Evolutionary conservation across 2,329 filamentous ascomycete genomes (phyloP).

Genomic region (Pseudophaeomoniella oleicola): DNA sequence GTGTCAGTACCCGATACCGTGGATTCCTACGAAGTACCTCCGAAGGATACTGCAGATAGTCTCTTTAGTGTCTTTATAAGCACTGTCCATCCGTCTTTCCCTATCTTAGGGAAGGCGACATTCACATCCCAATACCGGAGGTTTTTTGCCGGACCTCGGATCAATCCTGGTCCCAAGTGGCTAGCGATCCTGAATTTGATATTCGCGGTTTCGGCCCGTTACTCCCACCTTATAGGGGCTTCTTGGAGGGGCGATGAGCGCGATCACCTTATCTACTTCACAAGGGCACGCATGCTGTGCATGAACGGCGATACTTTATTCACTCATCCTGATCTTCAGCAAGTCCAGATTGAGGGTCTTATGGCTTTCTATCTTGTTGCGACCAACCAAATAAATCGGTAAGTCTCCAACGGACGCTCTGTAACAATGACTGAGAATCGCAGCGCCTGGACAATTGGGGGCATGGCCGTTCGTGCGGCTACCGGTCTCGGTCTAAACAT

Average conservation of each 20-base stretch:
- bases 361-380: conserved; percentile 28
- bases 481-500: conserved; percentile 29
- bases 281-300: conserved; percentile 25
- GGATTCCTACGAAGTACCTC: conserved; percentile 26
- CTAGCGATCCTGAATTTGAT: conserved; percentile 31
- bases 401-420: conserved; percentile 7
- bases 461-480: conserved; percentile 26
- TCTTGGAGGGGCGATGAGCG: conserved; percentile 25
- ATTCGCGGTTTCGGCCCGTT: conserved; percentile 28
- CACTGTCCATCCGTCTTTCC: conserved; percentile 28
- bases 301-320: conserved; percentile 27
- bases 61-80: conserved; percentile 27
- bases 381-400: conserved; percentile 29
- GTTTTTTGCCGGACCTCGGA: conserved; percentile 20
- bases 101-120: conserved; percentile 26
- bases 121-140: conserved; percentile 25
- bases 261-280: conserved; percentile 29
- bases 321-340: conserved; percentile 28
- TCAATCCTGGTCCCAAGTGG: conserved; percentile 25
- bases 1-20: conserved; percentile 24
- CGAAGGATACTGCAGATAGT: conserved; percentile 23
- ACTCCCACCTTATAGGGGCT: conserved; percentile 26
- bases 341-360: conserved; percentile 28
- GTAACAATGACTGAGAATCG: conserved; percentile 3
- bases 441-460: conserved; percentile 27